Evolutionary conservation across 768 basidiomycete genomes (phyloP), one percentile per base, ranked within the genome.

Genomic region (Collybiopsis luxurians): DNA sequence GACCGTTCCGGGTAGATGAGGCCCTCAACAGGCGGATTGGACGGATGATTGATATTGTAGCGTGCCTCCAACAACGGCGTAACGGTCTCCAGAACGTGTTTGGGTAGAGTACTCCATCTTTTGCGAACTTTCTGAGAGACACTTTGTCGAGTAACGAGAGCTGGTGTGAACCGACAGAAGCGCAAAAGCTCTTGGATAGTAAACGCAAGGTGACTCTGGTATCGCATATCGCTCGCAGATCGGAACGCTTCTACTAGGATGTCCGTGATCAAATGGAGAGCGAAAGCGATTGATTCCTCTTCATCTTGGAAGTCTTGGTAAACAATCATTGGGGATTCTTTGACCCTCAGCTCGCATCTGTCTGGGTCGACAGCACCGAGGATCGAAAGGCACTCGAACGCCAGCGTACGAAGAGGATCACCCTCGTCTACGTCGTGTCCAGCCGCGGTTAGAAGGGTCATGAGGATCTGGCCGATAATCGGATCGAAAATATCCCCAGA

Each of bases 331-430:
- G 80, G 79, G 2, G 81, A 70, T 59, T 89, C 86, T 36, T 71
- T 73, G 28, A 78, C 67, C 1, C 75, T 73, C 19, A 92, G 76
- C 60, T 92, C 88, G 64, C 90, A 89, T 48, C 97, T 81, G 74
- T 98, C 96, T 0, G 96, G 96, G 70, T 99, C 97, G 17, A 95
- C 80, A 2, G 97, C 97, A 5, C 97, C 97, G 12, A 98, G 73
- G 21, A 92, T 82, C 1, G 95, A 94, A 55, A 98, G 84, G 66
- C 92, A 97, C 66, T 97, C 92, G 65, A 88, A 95, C 0, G 93
- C 89, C 19, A 90, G 70, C 42, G 83, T 73, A 17, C 86, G 85
- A 9, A 94, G 65, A 1, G 77, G 65, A 44, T 95, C 89, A 4
- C 79, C 79, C 5, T 81, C 84, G 47, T 95, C 92, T 1, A 86